Evolutionary conservation across 495 filamentous ascomycete genomes (phyloP), one percentile per base, ranked within the genome.

Genomic region (Cercophora newfieldiana): DNA sequence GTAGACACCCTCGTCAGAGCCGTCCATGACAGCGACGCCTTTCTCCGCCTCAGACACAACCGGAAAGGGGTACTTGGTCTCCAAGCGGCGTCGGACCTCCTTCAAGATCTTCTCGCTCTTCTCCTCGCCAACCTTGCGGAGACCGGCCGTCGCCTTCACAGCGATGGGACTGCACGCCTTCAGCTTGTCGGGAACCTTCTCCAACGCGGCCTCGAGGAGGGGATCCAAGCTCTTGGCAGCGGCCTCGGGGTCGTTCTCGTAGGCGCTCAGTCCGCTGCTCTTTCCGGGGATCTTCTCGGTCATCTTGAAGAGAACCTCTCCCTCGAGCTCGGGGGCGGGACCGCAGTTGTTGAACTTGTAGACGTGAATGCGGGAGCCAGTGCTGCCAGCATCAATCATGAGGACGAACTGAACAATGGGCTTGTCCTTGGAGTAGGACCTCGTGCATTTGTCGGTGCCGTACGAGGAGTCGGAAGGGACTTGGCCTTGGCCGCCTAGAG

Each of bases 341-440:
- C 93, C 96, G 80, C 95, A 99, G 82, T 98, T 99, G 82, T 97
- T 99, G 86, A 99, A 99, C 66, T 90, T 89, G 81, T 97, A 99
- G 61, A 98, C 94, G 79, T 99, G 95, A 73, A 99, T 97, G 61
- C 95, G 91, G 66, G 95, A 98, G 64, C 95, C 95, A 48, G 94
- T 97, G 79, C 94, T 97, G 62, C 95, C 95, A 44, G 95, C 95
- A 82, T 99, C 95, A 72, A 99, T 92, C 95, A 99, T 98, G 69
- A 97, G 85, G 64, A 92, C 95, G 83, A 97, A 98, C 73, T 99
- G 95, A 66, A 97, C 89, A 68, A 99, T 82, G 26, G 96, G 96
- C 80, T 97, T 99, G 50, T 90, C 87, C 31, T 88, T 85, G 62
- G 92, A 91, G 76, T 82, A 87, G 28, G 94, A 91, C 74, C 88